phyloP scores from a whole-genome alignment of 1,139 yeast species.

The Debaryomycetaceae sp. region DNA sequence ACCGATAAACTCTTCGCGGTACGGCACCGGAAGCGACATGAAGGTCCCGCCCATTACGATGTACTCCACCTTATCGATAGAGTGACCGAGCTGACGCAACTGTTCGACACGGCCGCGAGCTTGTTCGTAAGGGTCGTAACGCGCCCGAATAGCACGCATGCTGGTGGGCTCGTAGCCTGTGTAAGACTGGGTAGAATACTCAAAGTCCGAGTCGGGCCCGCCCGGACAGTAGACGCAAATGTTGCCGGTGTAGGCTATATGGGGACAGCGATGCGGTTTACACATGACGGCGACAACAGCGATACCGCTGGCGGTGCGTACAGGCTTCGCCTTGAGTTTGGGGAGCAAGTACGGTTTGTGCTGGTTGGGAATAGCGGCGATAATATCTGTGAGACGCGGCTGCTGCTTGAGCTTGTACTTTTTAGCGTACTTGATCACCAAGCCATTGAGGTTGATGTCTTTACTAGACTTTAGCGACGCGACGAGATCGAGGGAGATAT shows the following conservation, averaged over 20 bases:
- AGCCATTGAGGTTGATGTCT: constrained; percentile 84
- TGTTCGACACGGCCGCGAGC: constrained; percentile 98
- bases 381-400: constrained; percentile 91
- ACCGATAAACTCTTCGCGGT: constrained; percentile 80
- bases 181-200: constrained; percentile 93
- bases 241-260: constrained; percentile 96
- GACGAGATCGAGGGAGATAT: constrained; percentile 80
- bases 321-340: constrained; percentile 93
- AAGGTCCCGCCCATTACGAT: constrained; percentile 99
- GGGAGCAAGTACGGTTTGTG: constrained; percentile 86
- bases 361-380: constrained; percentile 92
- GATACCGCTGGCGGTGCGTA: constrained; percentile 94
- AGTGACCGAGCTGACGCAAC: constrained; percentile 87
- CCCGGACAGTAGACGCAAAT: constrained; percentile 99
- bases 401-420: constrained; percentile 86
- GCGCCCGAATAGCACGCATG: constrained; percentile 95
- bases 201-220: constrained; percentile 98
- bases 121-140: constrained; percentile 97
- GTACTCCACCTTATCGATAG: constrained; percentile 94
- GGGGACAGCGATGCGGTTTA: constrained; percentile 98
- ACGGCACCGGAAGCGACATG: constrained; percentile 85
- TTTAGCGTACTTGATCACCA: constrained; percentile 76
- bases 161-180: constrained; percentile 99
- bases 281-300: constrained; percentile 99
- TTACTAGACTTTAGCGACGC: constrained; percentile 62